Base-by-base conservation (phyloP, 163 green algal species). In the Chlorella variabilis region DNA sequence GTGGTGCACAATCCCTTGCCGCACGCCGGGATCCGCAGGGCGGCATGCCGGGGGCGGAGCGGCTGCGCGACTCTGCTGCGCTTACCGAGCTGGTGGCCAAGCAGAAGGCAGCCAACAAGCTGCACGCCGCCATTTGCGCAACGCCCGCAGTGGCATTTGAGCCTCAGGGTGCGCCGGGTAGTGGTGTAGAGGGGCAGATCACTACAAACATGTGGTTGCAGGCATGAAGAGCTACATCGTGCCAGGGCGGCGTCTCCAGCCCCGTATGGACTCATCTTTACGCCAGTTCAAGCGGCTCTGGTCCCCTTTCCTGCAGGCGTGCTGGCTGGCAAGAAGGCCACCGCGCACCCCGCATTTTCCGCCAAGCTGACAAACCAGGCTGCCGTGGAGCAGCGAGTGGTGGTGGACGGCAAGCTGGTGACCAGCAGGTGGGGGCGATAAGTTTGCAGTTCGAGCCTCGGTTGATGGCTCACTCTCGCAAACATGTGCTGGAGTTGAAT, bases 31-130 rank as follows among this genome's bases (percentile, higher is more conserved):
- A n/a, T n/a, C n/a, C n/a, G 0, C 83, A 95, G 88, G 96, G 96
- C 7, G 96, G 96, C 48, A 98, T 98, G 94, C 96, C 95, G 1
- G 97, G 97, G 13, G 97, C 97, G 1, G 91, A 98, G 86, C 88
- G 89, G 2, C 89, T 99, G 65, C 82, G 91, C 9, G 91, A 98
- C 83, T 93, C 59, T 25, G 49, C 61, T 0, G 29, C 62, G 13
- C 90, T 98, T 0, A 66, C 79, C 0, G 34, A 79, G 2, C 82
- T 97, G 34, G 29, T 98, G 9, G 31, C 68, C 13, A 54, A 87
- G 62, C 95, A 98, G 84, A 48, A 71, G 34, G 78, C 65, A 0
- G 45, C 51, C 0, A 90, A 87, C 11, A 87, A 82, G 38, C 68
- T 95, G 36, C 90, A 90, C 11, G 93, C 94, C 5, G 97, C 97